Conservation (phyloP, 202 grass and related monocot species). For the Setaria viridis region DNA sequence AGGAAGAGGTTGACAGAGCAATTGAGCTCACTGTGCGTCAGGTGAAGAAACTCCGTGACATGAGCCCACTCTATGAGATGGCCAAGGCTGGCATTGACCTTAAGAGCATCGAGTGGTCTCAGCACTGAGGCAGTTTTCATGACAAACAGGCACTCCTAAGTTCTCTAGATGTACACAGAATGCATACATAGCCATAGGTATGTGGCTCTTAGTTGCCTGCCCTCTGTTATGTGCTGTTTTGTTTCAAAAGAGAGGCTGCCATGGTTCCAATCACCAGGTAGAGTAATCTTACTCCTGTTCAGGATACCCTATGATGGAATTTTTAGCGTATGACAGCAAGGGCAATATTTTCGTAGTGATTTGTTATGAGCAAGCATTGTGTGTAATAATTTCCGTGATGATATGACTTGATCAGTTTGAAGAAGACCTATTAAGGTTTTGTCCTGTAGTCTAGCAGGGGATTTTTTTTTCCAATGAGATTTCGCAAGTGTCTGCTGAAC, state of each 20-base stretch:
- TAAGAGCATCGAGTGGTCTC: slow-evolving; percentile 82
- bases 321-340: background rate
- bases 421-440: background rate
- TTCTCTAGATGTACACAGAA: slow-evolving; percentile 16
- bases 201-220: slow-evolving; percentile 32
- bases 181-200: slow-evolving; percentile 51
- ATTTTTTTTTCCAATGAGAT: background rate
- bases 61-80: slow-evolving; percentile 94
- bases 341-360: slow-evolving; percentile 17
- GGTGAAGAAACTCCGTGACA: slow-evolving; percentile 80
- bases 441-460: background rate
- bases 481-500: slow-evolving; percentile 19
- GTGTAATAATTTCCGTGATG: background rate
- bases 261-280: background rate
- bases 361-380: background rate
- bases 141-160: background rate
- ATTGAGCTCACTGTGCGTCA: slow-evolving; percentile 72
- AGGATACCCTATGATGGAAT: background rate
- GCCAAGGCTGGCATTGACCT: slow-evolving; percentile 78
- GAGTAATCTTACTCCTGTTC: slow-evolving; percentile 13
- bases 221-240: slow-evolving; percentile 40
- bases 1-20: slow-evolving; percentile 77
- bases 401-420: background rate
- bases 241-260: slow-evolving; percentile 31
- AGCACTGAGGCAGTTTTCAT: slow-evolving; percentile 56